phyloP scores from a whole-genome alignment of 768 basidiomycete species.

The Lepiota brunneoincarnata region DNA sequence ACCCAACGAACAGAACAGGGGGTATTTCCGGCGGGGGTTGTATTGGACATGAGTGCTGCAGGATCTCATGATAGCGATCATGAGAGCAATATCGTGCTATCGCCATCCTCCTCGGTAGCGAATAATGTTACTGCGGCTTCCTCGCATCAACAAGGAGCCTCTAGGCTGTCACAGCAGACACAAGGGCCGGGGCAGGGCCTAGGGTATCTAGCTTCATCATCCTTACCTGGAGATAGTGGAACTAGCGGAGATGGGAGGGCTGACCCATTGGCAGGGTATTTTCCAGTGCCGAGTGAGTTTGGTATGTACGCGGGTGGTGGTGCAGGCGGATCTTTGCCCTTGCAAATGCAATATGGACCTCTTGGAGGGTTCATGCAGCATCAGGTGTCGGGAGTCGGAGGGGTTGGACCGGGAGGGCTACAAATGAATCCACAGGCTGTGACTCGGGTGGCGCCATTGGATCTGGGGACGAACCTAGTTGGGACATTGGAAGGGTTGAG shows the following conservation, averaged over 20 bases:
- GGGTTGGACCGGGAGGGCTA: background rate
- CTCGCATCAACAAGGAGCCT: background rate
- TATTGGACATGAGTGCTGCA: background rate
- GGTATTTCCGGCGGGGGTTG: background rate
- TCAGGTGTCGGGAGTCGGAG: background rate
- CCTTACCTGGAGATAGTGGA: constrained; percentile 1
- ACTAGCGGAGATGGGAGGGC: constrained; percentile 2
- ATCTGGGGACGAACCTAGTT: constrained; percentile 9
- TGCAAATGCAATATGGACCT: background rate
- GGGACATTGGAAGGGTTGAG: constrained; percentile 14
- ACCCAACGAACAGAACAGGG: background rate
- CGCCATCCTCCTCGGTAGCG: background rate
- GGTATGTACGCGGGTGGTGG: background rate
- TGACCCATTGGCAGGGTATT: constrained; percentile 6
- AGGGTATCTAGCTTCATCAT: background rate
- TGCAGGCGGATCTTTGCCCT: background rate
- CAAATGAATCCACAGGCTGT: constrained; percentile 7
- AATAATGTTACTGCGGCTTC: background rate
- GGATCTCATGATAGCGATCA: background rate
- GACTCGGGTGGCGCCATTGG: constrained; percentile 8
- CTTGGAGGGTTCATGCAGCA: constrained; percentile 4
- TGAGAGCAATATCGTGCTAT: background rate
- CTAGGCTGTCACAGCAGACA: background rate
- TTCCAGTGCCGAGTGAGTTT: constrained; percentile 3
- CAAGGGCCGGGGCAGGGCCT: background rate